Evolutionary conservation across 139 green algal genomes (phyloP).

Genomic region (Chlamydomonas sphaeroides): DNA sequence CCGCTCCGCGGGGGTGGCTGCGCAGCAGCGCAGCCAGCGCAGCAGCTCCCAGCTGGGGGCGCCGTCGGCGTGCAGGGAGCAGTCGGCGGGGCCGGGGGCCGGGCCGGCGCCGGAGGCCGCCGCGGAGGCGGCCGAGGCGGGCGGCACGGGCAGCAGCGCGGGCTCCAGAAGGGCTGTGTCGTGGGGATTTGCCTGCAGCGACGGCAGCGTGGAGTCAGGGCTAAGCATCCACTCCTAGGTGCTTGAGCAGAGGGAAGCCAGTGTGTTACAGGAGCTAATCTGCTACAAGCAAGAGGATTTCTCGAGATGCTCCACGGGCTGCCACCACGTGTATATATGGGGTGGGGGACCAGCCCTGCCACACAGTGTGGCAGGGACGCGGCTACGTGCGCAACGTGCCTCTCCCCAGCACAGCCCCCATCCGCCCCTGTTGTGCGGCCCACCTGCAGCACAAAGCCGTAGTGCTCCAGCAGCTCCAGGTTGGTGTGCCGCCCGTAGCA

Average conservation of each 20-base stretch:
- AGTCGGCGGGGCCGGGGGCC: constrained; percentile 22
- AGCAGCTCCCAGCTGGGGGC: constrained; percentile 71
- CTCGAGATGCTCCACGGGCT: background rate
- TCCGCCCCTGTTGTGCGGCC: background rate
- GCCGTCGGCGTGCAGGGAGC: constrained; percentile 63
- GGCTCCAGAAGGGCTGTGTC: constrained; percentile 63
- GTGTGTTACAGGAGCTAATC: background rate
- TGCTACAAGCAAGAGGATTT: background rate
- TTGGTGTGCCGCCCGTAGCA: constrained; percentile 92
- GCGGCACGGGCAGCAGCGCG: constrained; percentile 15
- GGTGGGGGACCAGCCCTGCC: too few species aligned
- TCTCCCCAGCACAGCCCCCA: background rate
- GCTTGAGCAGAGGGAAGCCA: background rate
- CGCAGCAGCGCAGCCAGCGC: constrained; percentile 27
- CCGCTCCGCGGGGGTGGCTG: constrained; percentile 38
- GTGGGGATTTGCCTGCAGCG: constrained; percentile 70
- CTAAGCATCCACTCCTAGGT: too few species aligned
- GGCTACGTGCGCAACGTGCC: too few species aligned
- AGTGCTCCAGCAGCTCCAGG: constrained; percentile 87
- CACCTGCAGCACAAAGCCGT: constrained; percentile 83
- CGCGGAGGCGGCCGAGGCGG: background rate
- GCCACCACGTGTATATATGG: too few species aligned
- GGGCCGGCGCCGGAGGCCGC: background rate
- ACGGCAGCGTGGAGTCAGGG: too few species aligned
- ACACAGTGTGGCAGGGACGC: too few species aligned